Base-by-base conservation (phyloP, 2,329 filamentous ascomycete genomes). In the Penicillium frequentans region DNA sequence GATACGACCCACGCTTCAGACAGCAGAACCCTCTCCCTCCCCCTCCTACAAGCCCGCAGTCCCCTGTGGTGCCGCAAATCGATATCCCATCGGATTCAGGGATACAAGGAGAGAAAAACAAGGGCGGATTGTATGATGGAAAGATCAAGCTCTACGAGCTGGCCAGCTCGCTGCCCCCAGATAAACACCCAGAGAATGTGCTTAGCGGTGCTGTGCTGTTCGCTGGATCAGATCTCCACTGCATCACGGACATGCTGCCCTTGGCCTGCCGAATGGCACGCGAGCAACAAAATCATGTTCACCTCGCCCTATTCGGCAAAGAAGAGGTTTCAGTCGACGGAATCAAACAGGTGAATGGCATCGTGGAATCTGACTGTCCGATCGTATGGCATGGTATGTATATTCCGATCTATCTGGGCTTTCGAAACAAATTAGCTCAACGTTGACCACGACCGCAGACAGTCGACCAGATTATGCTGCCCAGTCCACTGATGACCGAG, bases 191-290 rank as follows among this genome's bases (percentile, higher is more conserved):
- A 26, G 86, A 60, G 70, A 31, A 75, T 37, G 90, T 90, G 68
- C 83, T 83, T 50, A 92, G 92, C 67, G 61, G 52, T 49, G 62
- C 63, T 24, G 82, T 96, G 16, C 74, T 97, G 3, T 96, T 96
- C 70, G 88, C 87, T 5, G 87, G 90, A 3, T 87, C 90, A 0
- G 92, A 83, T 59, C 75, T 96, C 50, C 84, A 84, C 71, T 95
- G 90, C 69, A 85, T 87, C 16, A 83, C 90, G 0, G 83, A 84
- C 31, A 72, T 97, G 52, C 77, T 96, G 31, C 91, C 92, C 0
- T 80, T 96, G 69, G 91, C 93, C 6, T 98, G 95, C 73, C 85
- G 90, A 66, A 97, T 97, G 93, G 87, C 87, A 7, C 73, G 73
- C 23, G 82, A 86, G 73, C 81, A 84, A 55, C 80, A 83, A 57